Evolutionary conservation across 1,284 basidiomycete genomes (phyloP).

Genomic region (Malassezia slooffiae): DNA sequence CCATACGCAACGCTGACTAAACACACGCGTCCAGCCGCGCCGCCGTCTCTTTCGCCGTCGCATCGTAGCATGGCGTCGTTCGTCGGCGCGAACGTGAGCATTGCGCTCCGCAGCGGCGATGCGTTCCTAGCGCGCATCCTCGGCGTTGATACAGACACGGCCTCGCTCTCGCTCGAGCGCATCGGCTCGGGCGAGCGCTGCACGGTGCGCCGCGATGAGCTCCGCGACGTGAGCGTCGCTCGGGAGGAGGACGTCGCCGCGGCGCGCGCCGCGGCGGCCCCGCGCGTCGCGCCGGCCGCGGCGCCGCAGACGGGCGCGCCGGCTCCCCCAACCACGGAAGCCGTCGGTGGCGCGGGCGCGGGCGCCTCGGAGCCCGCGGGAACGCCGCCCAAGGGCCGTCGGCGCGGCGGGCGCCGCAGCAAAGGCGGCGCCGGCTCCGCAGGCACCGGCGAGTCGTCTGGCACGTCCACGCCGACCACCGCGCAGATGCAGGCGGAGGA

Average conservation of each 20-base stretch:
- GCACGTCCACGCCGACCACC: background rate
- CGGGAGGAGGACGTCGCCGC: too few relatives aligned
- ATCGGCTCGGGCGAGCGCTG: background rate
- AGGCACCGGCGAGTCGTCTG: background rate
- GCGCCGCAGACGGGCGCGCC: too few relatives aligned
- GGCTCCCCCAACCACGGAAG: too few relatives aligned
- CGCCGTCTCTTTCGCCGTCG: background rate
- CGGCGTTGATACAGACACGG: conserved; percentile 1
- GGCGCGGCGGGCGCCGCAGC: background rate
- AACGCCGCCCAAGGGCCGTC: background rate
- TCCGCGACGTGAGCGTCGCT: conserved; percentile 12
- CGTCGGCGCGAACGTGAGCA: conserved; percentile 7
- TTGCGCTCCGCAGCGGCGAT: conserved; percentile 7
- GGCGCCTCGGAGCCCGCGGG: too few relatives aligned
- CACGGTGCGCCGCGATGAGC: conserved; percentile 10
- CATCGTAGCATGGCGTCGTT: conserved; percentile 8
- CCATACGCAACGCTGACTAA: conserved; percentile 9
- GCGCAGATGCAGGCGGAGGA: background rate
- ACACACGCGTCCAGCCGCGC: background rate
- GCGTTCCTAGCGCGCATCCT: conserved; percentile 4
- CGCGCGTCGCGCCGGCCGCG: too few relatives aligned
- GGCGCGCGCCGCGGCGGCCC: too few relatives aligned
- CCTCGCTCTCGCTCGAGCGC: conserved; percentile 3
- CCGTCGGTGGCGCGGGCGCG: too few relatives aligned
- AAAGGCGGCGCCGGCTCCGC: background rate